A percentile compares a stretch with the other conserved stretches of the same genome.
Evolutionary conservation across 305 asterid species (phyloP).

Genomic region (Fraxinus latifolia): DNA sequence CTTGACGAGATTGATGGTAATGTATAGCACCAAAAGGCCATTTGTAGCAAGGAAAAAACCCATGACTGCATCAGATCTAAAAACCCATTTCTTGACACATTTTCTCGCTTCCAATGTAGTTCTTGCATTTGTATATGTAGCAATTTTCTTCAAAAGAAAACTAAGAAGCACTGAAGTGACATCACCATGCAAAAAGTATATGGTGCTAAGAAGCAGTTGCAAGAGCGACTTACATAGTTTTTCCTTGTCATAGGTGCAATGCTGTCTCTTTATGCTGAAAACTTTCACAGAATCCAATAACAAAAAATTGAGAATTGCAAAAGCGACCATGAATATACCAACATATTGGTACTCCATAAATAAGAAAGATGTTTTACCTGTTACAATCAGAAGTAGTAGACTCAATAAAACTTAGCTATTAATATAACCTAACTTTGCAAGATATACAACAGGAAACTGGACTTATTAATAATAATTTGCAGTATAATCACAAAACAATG

Average conservation of each 20-base stretch:
- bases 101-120: constrained; percentile 76
- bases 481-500: neutral
- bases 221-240: constrained; percentile 76
- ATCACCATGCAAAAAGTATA: constrained; percentile 70
- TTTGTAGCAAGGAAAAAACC: constrained; percentile 81
- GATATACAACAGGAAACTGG: neutral
- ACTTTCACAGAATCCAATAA: constrained; percentile 75
- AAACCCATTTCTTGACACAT: constrained; percentile 73
- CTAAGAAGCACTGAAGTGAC: constrained; percentile 59
- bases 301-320: constrained; percentile 66
- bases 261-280: constrained; percentile 58
- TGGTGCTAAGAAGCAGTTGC: constrained; percentile 73
- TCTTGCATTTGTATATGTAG: constrained; percentile 42
- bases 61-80: constrained; percentile 84
- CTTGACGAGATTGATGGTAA: constrained; percentile 66
- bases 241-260: constrained; percentile 51
- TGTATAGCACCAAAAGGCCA: constrained; percentile 67
- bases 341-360: constrained; percentile 65
- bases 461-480: neutral
- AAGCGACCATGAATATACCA: constrained; percentile 71
- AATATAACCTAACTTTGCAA: neutral
- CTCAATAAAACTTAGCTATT: neutral
- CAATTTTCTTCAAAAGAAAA: constrained; percentile 64
- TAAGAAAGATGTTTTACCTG: constrained; percentile 64
- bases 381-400: constrained; percentile 3